phyloP scores from a whole-genome alignment of 2,329 filamentous ascomycete genomes.

The Fusarium denticulatum region DNA sequence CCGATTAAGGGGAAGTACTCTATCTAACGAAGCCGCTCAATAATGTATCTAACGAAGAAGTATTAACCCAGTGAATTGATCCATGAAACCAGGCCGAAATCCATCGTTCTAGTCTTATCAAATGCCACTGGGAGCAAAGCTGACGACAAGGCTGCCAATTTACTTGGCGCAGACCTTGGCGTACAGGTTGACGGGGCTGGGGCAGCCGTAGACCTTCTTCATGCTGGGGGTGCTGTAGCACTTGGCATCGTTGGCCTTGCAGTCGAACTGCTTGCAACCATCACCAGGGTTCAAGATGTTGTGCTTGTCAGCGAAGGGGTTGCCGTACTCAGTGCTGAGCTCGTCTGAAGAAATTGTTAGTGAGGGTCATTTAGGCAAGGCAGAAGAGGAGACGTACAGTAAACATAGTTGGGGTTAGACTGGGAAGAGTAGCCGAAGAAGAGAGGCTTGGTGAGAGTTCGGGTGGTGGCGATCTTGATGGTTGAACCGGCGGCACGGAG shows the following conservation, averaged over 20 bases:
- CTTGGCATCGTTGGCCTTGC: constrained; percentile 45
- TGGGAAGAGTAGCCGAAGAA: constrained; percentile 56
- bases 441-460: constrained; percentile 49
- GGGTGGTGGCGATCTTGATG: constrained; percentile 53
- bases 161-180: constrained; percentile 44
- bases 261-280: constrained; percentile 53
- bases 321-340: constrained; percentile 51
- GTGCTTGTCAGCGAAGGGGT: constrained; percentile 51
- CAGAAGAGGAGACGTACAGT: constrained; percentile 47
- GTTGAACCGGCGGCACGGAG: constrained; percentile 52
- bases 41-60: constrained; percentile 8
- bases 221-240: constrained; percentile 53
- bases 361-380: neutral
- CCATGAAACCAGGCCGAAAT: no score
- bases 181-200: constrained; percentile 51
- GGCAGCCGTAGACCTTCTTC: constrained; percentile 55
- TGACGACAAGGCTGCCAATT: neutral
- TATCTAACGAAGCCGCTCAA: neutral
- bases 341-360: constrained; percentile 47
- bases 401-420: constrained; percentile 49
- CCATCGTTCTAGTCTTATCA: no score
- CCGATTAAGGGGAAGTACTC: neutral
- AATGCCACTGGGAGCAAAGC: neutral
- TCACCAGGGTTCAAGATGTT: constrained; percentile 51
- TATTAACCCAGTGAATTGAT: neutral